A percentile compares a stretch with the other conserved stretches of the same genome.
Evolutionary conservation across 176 grass and related monocot genomes (phyloP).

Genomic region (Phoenix dactylifera): DNA sequence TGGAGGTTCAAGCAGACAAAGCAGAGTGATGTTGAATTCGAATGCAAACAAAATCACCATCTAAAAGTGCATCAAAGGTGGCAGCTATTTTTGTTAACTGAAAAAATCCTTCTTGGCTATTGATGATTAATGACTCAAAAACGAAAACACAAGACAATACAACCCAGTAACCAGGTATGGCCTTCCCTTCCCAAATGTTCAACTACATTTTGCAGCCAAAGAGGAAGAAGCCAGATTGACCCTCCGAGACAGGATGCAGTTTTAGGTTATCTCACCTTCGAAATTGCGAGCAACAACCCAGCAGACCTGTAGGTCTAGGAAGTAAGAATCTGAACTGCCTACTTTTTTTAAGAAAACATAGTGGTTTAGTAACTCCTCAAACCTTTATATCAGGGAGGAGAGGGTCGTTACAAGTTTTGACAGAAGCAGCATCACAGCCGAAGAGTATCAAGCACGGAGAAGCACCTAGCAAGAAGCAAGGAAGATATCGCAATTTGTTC

Average conservation of each 20-base stretch:
- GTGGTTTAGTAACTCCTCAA: constrained; percentile 1
- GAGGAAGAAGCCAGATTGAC: background rate
- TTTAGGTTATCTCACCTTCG: background rate
- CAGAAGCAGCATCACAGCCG: constrained; percentile 10
- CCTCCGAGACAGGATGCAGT: background rate
- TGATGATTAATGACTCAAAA: too few species aligned
- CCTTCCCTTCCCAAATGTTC: too few species aligned
- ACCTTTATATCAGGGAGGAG: background rate
- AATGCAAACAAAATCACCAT: too few species aligned
- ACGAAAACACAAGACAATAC: too few species aligned
- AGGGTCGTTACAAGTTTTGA: background rate
- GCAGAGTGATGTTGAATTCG: too few species aligned
- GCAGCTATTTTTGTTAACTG: too few species aligned
- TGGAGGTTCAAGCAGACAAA: too few species aligned
- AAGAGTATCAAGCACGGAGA: constrained; percentile 12
- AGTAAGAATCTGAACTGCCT: background rate
- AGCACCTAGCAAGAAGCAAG: constrained; percentile 5
- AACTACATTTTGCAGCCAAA: background rate
- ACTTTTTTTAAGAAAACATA: constrained; percentile 1
- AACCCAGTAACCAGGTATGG: too few species aligned
- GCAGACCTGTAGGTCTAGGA: constrained; percentile 8
- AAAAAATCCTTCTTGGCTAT: too few species aligned
- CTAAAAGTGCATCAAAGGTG: too few species aligned
- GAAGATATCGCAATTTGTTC: background rate
- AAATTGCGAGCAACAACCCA: background rate